Percentiles rank a stretch among this genome's conserved stretches.
phyloP scores from a whole-genome alignment of 2,329 filamentous ascomycete species.

The Apiospora marii region DNA sequence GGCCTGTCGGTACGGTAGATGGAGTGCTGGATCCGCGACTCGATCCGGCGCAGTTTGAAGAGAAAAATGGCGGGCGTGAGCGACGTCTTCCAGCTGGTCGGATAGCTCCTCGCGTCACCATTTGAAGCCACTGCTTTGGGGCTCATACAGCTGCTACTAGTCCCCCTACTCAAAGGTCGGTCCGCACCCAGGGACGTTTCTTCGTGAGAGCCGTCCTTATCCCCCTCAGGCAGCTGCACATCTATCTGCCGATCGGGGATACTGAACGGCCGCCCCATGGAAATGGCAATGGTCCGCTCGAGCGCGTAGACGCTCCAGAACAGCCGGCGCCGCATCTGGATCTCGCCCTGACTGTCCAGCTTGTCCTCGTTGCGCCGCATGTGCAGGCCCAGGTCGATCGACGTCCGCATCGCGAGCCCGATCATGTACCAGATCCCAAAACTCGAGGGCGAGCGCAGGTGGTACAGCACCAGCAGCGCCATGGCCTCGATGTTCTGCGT shows the following conservation, averaged over 20 bases:
- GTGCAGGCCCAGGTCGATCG: constrained; percentile 60
- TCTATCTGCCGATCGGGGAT: constrained; percentile 60
- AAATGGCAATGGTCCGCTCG: constrained; percentile 57
- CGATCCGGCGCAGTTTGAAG: constrained; percentile 54
- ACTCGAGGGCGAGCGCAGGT: constrained; percentile 57
- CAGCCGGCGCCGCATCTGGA: constrained; percentile 54
- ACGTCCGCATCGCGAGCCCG: constrained; percentile 60
- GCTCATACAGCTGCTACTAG: constrained; percentile 33
- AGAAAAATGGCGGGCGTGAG: constrained; percentile 53
- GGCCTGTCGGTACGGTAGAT: constrained; percentile 58
- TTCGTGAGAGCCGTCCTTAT: background rate
- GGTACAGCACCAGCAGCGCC: constrained; percentile 58
- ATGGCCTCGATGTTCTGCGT: constrained; percentile 61
- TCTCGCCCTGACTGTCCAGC: constrained; percentile 47
- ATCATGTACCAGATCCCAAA: constrained; percentile 63
- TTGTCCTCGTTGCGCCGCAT: constrained; percentile 53
- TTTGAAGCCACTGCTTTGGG: constrained; percentile 23
- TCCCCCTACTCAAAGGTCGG: background rate
- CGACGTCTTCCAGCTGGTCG: constrained; percentile 41
- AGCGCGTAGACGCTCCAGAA: constrained; percentile 62
- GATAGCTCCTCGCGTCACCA: background rate
- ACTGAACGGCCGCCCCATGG: constrained; percentile 57
- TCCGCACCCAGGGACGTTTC: too few relatives aligned
- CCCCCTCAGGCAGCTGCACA: constrained; percentile 53
- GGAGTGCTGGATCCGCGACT: constrained; percentile 59